phyloP scores from a whole-genome alignment of 768 basidiomycete species.

The Suillus sp. region DNA sequence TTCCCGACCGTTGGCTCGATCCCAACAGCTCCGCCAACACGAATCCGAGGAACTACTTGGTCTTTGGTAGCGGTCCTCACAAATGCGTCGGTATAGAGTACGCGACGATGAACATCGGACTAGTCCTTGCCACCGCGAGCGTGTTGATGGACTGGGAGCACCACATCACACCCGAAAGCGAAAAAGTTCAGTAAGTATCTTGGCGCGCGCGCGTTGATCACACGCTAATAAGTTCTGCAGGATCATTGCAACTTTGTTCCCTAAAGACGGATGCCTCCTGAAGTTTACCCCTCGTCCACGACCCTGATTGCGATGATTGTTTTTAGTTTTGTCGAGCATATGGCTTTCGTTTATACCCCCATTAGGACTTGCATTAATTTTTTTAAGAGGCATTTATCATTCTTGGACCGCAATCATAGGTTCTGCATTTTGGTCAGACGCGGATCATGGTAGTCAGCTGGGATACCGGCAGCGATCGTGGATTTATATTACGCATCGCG shows the following conservation, averaged over 20 bases:
- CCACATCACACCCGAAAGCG: constrained; percentile 72
- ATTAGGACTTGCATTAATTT: constrained; percentile 18
- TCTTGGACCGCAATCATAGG: neutral
- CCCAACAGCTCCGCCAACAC: constrained; percentile 72
- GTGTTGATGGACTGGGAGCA: constrained; percentile 87
- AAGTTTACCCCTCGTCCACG: constrained; percentile 66
- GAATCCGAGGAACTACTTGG: constrained; percentile 93
- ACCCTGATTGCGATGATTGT: constrained; percentile 16
- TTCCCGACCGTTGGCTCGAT: constrained; percentile 94
- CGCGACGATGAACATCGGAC: constrained; percentile 85
- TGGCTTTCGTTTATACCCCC: neutral
- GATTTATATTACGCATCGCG: neutral
- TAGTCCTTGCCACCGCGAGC: constrained; percentile 82
- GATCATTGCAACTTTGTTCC: constrained; percentile 97
- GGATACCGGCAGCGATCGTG: neutral
- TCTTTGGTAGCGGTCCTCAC: constrained; percentile 94
- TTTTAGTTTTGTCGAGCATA: neutral
- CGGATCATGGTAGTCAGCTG: neutral
- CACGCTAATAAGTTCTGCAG: constrained; percentile 37
- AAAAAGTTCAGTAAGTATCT: constrained; percentile 75
- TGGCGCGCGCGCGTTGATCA: constrained; percentile 10
- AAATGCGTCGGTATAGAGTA: constrained; percentile 93
- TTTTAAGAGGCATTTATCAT: constrained; percentile 2
- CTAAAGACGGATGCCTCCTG: constrained; percentile 86
- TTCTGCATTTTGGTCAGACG: neutral